Percentiles rank a stretch among this genome's conserved stretches.
phyloP scores from a whole-genome alignment of 768 basidiomycete species.

The Auriscalpium orientale region DNA sequence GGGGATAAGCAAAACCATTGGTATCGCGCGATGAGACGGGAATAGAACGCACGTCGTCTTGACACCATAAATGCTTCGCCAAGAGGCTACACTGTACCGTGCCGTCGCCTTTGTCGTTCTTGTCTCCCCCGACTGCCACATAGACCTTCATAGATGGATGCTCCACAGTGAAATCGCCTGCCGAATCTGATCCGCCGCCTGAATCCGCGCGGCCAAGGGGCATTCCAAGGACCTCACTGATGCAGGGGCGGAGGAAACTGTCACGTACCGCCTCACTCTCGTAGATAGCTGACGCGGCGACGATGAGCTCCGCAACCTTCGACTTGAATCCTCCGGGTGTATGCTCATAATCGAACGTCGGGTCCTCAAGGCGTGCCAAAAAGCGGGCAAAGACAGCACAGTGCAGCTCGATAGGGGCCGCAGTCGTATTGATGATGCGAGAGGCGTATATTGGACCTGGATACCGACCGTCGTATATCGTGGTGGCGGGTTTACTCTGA shows the following conservation, averaged over 20 bases:
- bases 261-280: background rate
- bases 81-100: background rate
- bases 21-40: background rate
- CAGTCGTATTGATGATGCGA: background rate
- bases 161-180: background rate
- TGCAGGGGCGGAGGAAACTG: background rate
- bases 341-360: background rate
- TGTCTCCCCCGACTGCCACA: background rate
- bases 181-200: background rate
- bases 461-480: background rate
- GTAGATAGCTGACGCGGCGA: background rate
- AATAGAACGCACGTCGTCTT: background rate
- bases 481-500: background rate
- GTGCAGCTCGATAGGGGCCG: background rate
- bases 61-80: background rate
- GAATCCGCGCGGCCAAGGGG: background rate
- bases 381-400: background rate
- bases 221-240: background rate
- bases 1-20: background rate
- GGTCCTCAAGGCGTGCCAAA: background rate
- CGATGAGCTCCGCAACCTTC: background rate
- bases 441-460: no score
- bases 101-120: background rate
- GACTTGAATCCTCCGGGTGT: background rate
- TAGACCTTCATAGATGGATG: background rate